Base-by-base conservation (phyloP, 2,329 filamentous ascomycete genomes). In the Exserohilum rostratum region DNA sequence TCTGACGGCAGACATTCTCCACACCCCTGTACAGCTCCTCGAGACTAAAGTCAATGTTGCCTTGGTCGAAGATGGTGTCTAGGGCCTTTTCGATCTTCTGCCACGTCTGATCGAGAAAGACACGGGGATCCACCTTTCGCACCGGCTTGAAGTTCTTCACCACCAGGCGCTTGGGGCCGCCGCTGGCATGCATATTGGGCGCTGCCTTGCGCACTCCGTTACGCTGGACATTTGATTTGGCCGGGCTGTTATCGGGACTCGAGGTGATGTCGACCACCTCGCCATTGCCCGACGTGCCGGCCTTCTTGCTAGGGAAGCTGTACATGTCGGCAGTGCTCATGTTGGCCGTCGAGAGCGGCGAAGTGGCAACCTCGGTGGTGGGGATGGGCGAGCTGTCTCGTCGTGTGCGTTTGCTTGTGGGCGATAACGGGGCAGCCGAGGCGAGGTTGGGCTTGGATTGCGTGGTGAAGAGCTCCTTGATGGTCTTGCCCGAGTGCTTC, bases 11-110 rank as follows among this genome's bases (percentile, higher is more conserved):
- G 10, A 96, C 82, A 71, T 96, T 92, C 80, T 99, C 95, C 1
- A 96, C 91, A 4, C 90, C 91, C 44, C 91, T 86, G 73, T 97
- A 98, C 12, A 99, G 80, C 65, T 90, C 88, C 76, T 98, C 95
- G 33, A 96, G 80, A n/a, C 93, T 93, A 62, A 79, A 79, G 44
- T 73, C 69, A 50, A 74, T 68, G 1, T 90, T 85, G 48, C 83
- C 83, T 55, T 85, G 83, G 6, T 80, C 79, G 70, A 98, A 93
- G 20, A 98, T 86, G 38, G 87, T 84, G 10, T 83, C 80, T 48
- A 99, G 77, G 1, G 91, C 91, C 31, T 81, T 80, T 53, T 90
- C 86, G 5, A 98, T 80, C 70, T 96, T 89, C 35, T 79, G 77
- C 85, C 89, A 90, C 3, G 87, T 88, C 66, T 87, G 86, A 35